phyloP scores from a whole-genome alignment of 2,329 filamentous ascomycete genomes.

The Fonsecaea multimorphosa region DNA sequence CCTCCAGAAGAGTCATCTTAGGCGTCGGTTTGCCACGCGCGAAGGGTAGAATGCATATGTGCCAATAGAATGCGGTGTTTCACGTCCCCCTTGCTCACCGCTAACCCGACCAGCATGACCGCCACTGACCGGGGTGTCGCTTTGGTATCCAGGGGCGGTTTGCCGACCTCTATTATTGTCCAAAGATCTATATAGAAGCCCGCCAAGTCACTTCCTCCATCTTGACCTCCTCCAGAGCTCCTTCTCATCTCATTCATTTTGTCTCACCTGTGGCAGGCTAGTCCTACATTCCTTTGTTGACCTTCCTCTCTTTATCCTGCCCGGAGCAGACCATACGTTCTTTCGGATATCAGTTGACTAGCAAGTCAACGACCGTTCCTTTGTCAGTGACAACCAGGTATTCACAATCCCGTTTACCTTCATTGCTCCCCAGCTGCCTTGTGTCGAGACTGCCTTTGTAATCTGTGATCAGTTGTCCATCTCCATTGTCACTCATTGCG shows the following conservation, averaged over 20 bases:
- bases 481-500: neutral
- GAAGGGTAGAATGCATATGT: slow-evolving; percentile 8
- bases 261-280: slow-evolving; percentile 29
- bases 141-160: slow-evolving; percentile 9
- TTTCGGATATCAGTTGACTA: slow-evolving; percentile 17
- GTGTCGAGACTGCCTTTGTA: neutral
- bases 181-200: slow-evolving; percentile 28
- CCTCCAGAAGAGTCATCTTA: slow-evolving; percentile 15
- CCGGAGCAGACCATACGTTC: slow-evolving; percentile 38
- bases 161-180: slow-evolving; percentile 2
- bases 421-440: neutral
- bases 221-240: slow-evolving; percentile 13
- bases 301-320: slow-evolving; percentile 34
- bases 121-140: slow-evolving; percentile 9
- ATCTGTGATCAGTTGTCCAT: neutral
- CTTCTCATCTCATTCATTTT: slow-evolving; percentile 23
- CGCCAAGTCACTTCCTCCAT: slow-evolving; percentile 10
- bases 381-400: slow-evolving; percentile 24
- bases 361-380: slow-evolving; percentile 30
- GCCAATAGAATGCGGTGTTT: slow-evolving; percentile 35
- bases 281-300: slow-evolving; percentile 35
- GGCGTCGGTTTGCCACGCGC: slow-evolving; percentile 17
- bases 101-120: slow-evolving; percentile 7
- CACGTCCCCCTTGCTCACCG: slow-evolving; percentile 28
- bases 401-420: neutral